phyloP scores from a whole-genome alignment of 139 green algal genomes.

The Trebouxia sp. region DNA sequence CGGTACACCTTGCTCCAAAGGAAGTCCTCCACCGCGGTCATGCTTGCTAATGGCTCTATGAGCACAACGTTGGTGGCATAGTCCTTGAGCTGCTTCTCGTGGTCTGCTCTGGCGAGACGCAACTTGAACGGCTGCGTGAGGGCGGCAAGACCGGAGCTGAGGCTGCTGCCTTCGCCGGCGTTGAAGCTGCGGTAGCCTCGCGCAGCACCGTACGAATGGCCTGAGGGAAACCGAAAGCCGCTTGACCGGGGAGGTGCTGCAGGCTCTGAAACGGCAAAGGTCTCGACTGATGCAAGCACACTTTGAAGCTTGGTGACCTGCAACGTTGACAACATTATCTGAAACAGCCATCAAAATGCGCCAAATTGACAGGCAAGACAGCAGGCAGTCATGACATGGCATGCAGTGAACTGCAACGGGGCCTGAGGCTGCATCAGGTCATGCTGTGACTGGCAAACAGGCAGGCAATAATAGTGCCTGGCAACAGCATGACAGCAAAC shows the following conservation, averaged over 20 bases:
- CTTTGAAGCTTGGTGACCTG: slow-evolving; percentile 83
- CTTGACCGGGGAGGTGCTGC: background rate
- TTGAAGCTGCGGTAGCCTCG: slow-evolving; percentile 27
- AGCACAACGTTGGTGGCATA: slow-evolving; percentile 91
- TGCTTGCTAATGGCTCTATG: slow-evolving; percentile 93
- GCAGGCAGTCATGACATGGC: no score
- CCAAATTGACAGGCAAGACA: no score
- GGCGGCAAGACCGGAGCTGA: slow-evolving; percentile 67
- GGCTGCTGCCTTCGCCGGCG: slow-evolving; percentile 41
- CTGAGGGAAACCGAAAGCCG: background rate
- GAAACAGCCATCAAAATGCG: no score
- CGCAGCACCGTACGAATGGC: slow-evolving; percentile 3
- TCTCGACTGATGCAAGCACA: slow-evolving; percentile 72
- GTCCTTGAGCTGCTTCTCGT: slow-evolving; percentile 63
- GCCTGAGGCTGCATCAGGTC: background rate
- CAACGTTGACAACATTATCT: no score
- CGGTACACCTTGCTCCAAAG: slow-evolving; percentile 82
- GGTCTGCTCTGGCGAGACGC: slow-evolving; percentile 60
- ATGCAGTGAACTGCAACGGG: background rate
- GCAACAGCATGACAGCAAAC: no score
- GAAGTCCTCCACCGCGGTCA: slow-evolving; percentile 95
- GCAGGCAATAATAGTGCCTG: background rate
- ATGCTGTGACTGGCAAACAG: background rate
- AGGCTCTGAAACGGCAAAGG: slow-evolving; percentile 70
- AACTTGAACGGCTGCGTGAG: slow-evolving; percentile 94